A percentile compares a stretch with the other conserved stretches of the same genome.
Conservation (phyloP, 1,284 basidiomycete species). For the Crocinoboletus sp. region DNA sequence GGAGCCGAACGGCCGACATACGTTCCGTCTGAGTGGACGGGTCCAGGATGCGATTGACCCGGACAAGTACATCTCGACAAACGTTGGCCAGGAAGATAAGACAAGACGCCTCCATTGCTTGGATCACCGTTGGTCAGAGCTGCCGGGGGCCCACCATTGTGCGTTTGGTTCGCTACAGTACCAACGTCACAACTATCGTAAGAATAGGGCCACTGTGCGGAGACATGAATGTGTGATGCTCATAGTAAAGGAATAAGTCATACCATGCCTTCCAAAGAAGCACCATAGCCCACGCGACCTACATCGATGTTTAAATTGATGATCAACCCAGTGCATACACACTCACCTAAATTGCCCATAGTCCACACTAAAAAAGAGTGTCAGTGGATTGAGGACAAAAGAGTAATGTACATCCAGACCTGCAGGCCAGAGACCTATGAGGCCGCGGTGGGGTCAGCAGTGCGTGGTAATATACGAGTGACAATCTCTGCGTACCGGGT, state of each 20-base stretch:
- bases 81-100: constrained; percentile 58
- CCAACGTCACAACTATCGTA: constrained; percentile 58
- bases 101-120: constrained; percentile 35
- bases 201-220: constrained; percentile 42
- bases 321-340: constrained; percentile 1
- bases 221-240: not conserved
- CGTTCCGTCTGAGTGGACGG: constrained; percentile 41
- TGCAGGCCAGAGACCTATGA: constrained; percentile 31
- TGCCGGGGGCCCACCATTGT: constrained; percentile 36
- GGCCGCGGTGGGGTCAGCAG: not conserved
- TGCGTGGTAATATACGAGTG: constrained; percentile 37
- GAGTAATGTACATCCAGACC: constrained; percentile 21
- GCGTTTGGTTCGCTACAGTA: constrained; percentile 50
- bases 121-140: constrained; percentile 39
- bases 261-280: constrained; percentile 57
- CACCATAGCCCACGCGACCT: constrained; percentile 59
- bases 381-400: constrained; percentile 12
- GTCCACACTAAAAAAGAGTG: constrained; percentile 42
- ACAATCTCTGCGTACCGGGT: constrained; percentile 41
- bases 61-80: constrained; percentile 64
- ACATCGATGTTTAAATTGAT: not conserved
- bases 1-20: constrained; percentile 64
- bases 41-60: constrained; percentile 62
- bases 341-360: constrained; percentile 61
- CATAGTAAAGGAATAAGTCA: not conserved